Conservation (phyloP, 1,284 basidiomycete genomes). For the Rhodotorula glutinis region DNA sequence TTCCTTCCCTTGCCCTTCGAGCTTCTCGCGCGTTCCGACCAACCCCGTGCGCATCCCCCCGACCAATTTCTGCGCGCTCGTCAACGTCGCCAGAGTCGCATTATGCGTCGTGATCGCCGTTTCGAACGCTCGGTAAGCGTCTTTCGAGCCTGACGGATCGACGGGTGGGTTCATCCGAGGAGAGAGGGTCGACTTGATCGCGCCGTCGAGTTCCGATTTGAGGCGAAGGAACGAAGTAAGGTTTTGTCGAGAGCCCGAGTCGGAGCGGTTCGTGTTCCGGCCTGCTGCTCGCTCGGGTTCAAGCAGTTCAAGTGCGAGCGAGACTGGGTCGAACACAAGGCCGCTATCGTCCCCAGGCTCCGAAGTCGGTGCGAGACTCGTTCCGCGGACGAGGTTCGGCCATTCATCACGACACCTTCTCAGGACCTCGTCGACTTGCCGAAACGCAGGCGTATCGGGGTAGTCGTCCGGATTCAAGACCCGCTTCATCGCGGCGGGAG, state of each 20-base stretch:
- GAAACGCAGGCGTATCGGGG: conserved; percentile 45
- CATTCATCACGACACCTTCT: conserved; percentile 82
- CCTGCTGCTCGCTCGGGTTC: conserved; percentile 54
- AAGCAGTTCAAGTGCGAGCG: conserved; percentile 79
- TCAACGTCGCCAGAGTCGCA: conserved; percentile 68
- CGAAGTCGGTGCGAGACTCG: conserved; percentile 14
- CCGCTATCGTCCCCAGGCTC: conserved; percentile 5
- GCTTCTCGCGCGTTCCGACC: conserved; percentile 72
- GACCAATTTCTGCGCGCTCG: conserved; percentile 68
- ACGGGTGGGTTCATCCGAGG: conserved; percentile 54
- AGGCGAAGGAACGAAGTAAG: conserved; percentile 70
- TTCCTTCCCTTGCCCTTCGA: conserved; percentile 38
- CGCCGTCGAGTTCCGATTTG: conserved; percentile 69
- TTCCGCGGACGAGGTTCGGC: conserved; percentile 76
- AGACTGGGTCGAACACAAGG: conserved; percentile 73
- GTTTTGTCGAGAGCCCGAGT: conserved; percentile 59
- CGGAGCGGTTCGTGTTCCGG: neutral
- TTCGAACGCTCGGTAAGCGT: conserved; percentile 85
- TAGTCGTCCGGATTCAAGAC: conserved; percentile 29
- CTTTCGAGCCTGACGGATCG: conserved; percentile 53
- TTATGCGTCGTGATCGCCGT: conserved; percentile 83
- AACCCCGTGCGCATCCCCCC: conserved; percentile 76
- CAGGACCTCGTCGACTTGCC: conserved; percentile 56
- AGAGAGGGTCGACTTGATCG: conserved; percentile 77
- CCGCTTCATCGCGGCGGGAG: neutral